Evolutionary conservation across 768 basidiomycete genomes (phyloP), one percentile per base, ranked within the genome.

Genomic region (Cyclocybe aegerita): DNA sequence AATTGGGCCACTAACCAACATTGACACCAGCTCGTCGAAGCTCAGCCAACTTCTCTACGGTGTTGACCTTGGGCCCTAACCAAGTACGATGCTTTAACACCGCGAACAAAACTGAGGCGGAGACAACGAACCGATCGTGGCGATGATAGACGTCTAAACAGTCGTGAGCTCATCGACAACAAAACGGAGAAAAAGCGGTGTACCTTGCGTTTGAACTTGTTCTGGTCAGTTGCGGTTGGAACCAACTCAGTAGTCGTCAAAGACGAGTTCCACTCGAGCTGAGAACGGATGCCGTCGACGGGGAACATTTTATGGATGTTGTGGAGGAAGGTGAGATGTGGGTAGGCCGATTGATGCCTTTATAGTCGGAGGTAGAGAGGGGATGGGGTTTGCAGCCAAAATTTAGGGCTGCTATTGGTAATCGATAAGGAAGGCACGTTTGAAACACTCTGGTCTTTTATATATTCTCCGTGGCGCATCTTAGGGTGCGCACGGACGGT

Each of bases 21-120:
- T 98, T 98, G 70, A 99, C 91, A 65, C 97, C 97, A 35, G 95
- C 95, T 51, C 85, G 79, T 64, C 88, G 80, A 65, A 99, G 81
- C 66, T 88, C 85, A 15, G 75, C 70, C 55, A 98, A 83, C 73
- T 86, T 95, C 68, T 98, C 94, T 48, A 90, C 85, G 34, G 77
- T 79, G 79, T 99, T 98, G 62, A 87, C 87, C 76, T 98, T 98
- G 57, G 97, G 97, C 37, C 93, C 93, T 94, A 58, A 41, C 60
- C 37, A 53, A 47, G 39, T 43, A 29, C 32, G 36, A 48, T 34
- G 30, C 10, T 42, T 44, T 41, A 39, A 54, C 46, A 50, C 50
- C 30, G 23, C 8, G 9, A 43, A 41, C 31, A 29, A 38, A 46
- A 39, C n/a, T 47, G 43, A 30, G 53, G 43, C 29, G 35, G 49